A percentile compares a stretch with the other conserved stretches of the same genome.
These are phyloP conservation scores for Citrus sp. DNA, from an alignment of 345 rosid species.

Conservation along the genomic window DNA sequence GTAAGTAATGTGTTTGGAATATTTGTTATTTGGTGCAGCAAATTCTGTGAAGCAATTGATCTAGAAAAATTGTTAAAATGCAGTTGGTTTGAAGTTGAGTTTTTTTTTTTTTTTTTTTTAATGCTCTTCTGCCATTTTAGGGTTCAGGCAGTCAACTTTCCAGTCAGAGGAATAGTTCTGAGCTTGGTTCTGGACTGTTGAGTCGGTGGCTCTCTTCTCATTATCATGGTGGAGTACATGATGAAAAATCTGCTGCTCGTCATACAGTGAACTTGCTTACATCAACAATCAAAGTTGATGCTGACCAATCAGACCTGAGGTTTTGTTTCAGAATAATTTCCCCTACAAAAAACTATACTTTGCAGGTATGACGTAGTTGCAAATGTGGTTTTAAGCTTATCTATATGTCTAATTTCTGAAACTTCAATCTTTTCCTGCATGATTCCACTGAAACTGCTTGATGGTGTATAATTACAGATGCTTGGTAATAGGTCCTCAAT, in stretches of 20 bases:
- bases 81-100: constrained; percentile 11
- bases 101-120: not conserved
- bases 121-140: constrained; percentile 26
- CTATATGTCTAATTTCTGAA: not conserved
- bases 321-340: constrained; percentile 99
- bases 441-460: not conserved
- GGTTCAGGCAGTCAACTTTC: constrained; percentile 73
- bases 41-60: constrained; percentile 58
- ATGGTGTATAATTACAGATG: constrained; percentile 2
- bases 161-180: constrained; percentile 91
- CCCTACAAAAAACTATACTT: constrained; percentile 93
- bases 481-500: constrained; percentile 26
- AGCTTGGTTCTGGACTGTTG: constrained; percentile 91
- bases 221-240: constrained; percentile 90
- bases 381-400: constrained; percentile 15
- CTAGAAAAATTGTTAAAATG: not conserved
- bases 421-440: constrained; percentile 4
- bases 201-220: constrained; percentile 98
- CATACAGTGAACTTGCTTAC: constrained; percentile 99
- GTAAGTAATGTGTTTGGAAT: constrained; percentile 45
- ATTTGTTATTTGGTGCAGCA: constrained; percentile 34
- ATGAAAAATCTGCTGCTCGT: constrained; percentile 98
- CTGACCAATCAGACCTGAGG: constrained; percentile 96
- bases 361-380: constrained; percentile 68
- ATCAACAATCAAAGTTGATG: constrained; percentile 95